A percentile compares a stretch with the other conserved stretches of the same genome.
These are phyloP conservation scores for Rhizophagus sp. DNA, from an alignment of 192 early-diverging fungal genomes.

Conservation along the genomic window DNA sequence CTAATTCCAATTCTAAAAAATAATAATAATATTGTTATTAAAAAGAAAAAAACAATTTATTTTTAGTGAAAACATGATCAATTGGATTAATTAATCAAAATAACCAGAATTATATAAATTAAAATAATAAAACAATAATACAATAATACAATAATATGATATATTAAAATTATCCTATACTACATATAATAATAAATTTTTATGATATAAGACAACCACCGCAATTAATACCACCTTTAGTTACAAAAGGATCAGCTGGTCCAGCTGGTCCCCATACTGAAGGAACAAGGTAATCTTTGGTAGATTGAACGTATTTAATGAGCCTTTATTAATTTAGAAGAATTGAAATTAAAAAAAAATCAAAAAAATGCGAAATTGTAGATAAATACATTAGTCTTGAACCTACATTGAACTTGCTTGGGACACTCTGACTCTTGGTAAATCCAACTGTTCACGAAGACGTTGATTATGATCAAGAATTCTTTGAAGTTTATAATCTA, in stretches of 20 bases:
- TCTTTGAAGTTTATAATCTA: slow-evolving; percentile 44
- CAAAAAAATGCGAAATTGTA: background rate
- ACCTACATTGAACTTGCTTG: slow-evolving; percentile 38
- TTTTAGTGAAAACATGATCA: too few species aligned
- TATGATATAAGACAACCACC: background rate
- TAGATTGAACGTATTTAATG: slow-evolving; percentile 18
- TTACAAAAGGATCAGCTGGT: slow-evolving; percentile 17
- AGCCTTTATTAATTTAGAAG: background rate
- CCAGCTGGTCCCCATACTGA: slow-evolving; percentile 25
- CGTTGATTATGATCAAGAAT: slow-evolving; percentile 41
- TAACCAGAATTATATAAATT: too few species aligned
- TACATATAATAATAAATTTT: background rate
- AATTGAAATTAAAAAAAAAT: background rate
- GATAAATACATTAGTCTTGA: background rate
- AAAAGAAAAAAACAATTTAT: too few species aligned
- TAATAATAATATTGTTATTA: too few species aligned
- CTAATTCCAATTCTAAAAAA: too few species aligned
- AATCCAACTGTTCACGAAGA: slow-evolving; percentile 43
- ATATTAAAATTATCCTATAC: too few species aligned
- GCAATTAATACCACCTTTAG: slow-evolving; percentile 4
- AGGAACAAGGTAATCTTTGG: slow-evolving; percentile 27
- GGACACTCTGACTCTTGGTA: slow-evolving; percentile 42
- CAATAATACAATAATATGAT: too few species aligned
- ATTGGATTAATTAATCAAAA: too few species aligned
- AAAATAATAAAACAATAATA: too few species aligned